Conservation (phyloP, 1,284 basidiomycete genomes). For the Athelia psychrophila region DNA sequence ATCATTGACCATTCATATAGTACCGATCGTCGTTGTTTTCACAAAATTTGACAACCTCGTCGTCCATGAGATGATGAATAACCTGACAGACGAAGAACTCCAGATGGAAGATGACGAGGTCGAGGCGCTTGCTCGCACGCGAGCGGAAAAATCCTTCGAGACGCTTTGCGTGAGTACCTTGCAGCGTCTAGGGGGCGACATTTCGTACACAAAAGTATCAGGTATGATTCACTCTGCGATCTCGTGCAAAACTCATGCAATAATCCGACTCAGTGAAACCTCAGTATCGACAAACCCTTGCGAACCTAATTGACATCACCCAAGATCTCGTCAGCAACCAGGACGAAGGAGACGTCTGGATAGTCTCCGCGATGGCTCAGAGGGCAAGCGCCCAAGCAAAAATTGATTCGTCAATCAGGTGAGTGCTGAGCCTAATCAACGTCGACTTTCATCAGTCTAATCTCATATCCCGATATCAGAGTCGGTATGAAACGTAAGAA, state of each 20-base stretch:
- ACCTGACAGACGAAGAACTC: background rate
- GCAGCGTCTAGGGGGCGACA: background rate
- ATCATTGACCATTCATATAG: slow-evolving; percentile 7
- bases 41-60: slow-evolving; percentile 25
- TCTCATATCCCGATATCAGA: slow-evolving; percentile 8
- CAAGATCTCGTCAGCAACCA: slow-evolving; percentile 1
- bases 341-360: slow-evolving; percentile 12
- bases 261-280: background rate
- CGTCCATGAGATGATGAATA: slow-evolving; percentile 5
- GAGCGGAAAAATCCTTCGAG: background rate
- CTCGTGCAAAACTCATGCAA: background rate
- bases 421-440: background rate
- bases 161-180: background rate
- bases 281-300: background rate
- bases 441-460: background rate
- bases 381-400: slow-evolving; percentile 13
- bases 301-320: slow-evolving; percentile 3
- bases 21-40: slow-evolving; percentile 26
- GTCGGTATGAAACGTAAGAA: slow-evolving; percentile 21
- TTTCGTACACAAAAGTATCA: background rate
- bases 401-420: slow-evolving; percentile 17
- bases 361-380: slow-evolving; percentile 15
- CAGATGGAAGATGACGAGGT: background rate
- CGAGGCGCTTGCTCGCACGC: background rate
- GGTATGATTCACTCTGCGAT: background rate